Evolutionary conservation across 1,139 yeast species (phyloP).

Genomic region (Pneumocystis jirovecii): DNA sequence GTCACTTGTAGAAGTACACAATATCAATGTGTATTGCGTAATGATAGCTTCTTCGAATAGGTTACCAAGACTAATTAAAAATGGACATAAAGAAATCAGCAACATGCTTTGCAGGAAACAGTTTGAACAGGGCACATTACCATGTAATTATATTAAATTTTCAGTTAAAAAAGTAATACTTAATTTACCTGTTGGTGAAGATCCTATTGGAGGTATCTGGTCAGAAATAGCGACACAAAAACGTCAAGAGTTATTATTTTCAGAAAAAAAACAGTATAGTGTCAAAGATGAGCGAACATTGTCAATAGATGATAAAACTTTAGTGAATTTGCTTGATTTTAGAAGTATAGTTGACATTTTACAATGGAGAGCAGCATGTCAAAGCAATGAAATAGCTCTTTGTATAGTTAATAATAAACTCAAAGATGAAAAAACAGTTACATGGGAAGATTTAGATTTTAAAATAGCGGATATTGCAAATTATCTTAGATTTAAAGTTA

Average conservation of each 20-base stretch:
- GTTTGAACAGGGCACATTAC: conserved; percentile 60
- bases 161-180: conserved; percentile 52
- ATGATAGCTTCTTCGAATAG: conserved; percentile 68
- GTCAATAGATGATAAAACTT: conserved; percentile 64
- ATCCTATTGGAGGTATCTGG: conserved; percentile 74
- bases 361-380: conserved; percentile 60
- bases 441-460: conserved; percentile 77
- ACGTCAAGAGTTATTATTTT: conserved; percentile 37
- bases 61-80: conserved; percentile 66
- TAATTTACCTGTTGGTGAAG: conserved; percentile 56
- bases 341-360: conserved; percentile 56
- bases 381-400: conserved; percentile 70
- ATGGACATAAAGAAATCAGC: conserved; percentile 84
- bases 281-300: conserved; percentile 64
- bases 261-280: conserved; percentile 49
- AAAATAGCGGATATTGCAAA: conserved; percentile 60
- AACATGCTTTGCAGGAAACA: conserved; percentile 78
- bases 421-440: conserved; percentile 39
- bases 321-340: conserved; percentile 59
- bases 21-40: conserved; percentile 67
- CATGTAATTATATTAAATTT: conserved; percentile 70
- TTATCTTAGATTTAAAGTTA: conserved; percentile 36
- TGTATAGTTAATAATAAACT: conserved; percentile 38
- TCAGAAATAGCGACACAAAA: conserved; percentile 50
- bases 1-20: conserved; percentile 47